A percentile compares a stretch with the other conserved stretches of the same genome.
Conservation (phyloP, 768 basidiomycete genomes). For the Auriscalpium orientale region DNA sequence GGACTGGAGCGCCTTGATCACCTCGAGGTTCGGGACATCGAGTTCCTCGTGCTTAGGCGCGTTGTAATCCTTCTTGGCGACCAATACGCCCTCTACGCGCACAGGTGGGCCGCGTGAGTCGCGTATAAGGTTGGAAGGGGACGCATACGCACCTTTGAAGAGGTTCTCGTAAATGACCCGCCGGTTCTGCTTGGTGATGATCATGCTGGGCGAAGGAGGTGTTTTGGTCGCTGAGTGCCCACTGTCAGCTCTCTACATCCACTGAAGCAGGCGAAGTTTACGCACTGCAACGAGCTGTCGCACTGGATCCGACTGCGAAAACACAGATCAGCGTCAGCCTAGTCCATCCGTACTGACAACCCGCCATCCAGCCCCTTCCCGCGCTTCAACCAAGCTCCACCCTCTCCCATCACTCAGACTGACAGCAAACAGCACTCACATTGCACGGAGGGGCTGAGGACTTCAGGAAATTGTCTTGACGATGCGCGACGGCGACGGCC, state of each 20-base stretch:
- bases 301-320: constrained; percentile 27
- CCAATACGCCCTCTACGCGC: constrained; percentile 85
- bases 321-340: constrained; percentile 11
- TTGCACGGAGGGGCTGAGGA: neutral
- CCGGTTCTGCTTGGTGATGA: constrained; percentile 93
- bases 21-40: constrained; percentile 57
- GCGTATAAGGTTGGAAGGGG: neutral
- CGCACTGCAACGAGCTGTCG: constrained; percentile 31
- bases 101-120: too few relatives aligned
- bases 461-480: neutral
- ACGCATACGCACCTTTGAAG: constrained; percentile 83
- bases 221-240: constrained; percentile 13
- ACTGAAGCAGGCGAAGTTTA: neutral
- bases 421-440: neutral
- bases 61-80: constrained; percentile 99
- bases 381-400: neutral
- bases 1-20: constrained; percentile 66
- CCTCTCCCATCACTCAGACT: neutral
- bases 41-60: constrained; percentile 93
- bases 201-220: constrained; percentile 57
- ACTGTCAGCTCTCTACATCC: neutral
- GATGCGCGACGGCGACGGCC: neutral
- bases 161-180: constrained; percentile 98
- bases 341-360: neutral
- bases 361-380: neutral